Evolutionary conservation across 139 green algal species (phyloP).

Genomic region (Chlorella sp.): DNA sequence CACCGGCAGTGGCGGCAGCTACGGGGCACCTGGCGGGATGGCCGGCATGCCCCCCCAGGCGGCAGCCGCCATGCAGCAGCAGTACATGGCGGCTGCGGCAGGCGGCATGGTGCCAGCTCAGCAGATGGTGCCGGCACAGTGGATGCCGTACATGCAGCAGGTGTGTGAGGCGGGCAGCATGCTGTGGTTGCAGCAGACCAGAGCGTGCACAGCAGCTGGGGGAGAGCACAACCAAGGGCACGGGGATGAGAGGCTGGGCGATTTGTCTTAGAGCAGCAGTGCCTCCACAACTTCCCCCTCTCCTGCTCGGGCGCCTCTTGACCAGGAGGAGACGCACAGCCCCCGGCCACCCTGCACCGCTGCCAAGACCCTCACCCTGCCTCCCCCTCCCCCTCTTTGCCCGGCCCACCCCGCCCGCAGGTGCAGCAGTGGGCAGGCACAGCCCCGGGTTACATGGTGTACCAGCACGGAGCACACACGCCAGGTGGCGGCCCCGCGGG

Average conservation of each 20-base stretch:
- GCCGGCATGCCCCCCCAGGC: background rate
- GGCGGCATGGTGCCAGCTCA: background rate
- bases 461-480: slow-evolving; percentile 21
- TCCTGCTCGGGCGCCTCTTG: too few species aligned
- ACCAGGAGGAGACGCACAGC: background rate
- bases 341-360: too few species aligned
- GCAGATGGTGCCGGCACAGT: slow-evolving; percentile 14
- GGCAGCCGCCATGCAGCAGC: background rate
- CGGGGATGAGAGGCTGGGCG: too few species aligned
- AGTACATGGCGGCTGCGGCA: background rate
- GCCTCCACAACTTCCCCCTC: too few species aligned
- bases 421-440: slow-evolving; percentile 36
- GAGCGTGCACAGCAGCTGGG: too few species aligned
- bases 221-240: too few species aligned
- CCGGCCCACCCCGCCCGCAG: background rate
- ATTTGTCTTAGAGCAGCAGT: too few species aligned
- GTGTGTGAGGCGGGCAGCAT: background rate
- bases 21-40: background rate
- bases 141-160: slow-evolving; percentile 29
- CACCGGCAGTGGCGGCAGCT: background rate
- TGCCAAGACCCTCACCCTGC: too few species aligned
- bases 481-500: background rate
- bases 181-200: background rate
- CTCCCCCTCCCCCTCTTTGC: background rate
- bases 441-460: slow-evolving; percentile 9